Evolutionary conservation across 768 basidiomycete genomes (phyloP).

Genomic region (Tylopilus cervinicoccineus): DNA sequence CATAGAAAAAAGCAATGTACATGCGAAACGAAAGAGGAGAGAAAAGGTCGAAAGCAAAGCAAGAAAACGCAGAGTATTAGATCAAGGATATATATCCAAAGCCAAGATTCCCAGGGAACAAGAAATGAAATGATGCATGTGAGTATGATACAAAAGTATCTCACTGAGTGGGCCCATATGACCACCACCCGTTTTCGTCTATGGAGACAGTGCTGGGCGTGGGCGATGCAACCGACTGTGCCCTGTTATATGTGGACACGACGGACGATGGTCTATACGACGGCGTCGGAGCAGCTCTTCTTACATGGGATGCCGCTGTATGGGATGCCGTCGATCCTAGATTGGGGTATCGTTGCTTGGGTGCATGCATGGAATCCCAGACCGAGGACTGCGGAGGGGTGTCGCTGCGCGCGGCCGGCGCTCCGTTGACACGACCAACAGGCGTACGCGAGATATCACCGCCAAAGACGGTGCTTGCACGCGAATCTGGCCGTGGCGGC

Average conservation of each 20-base stretch:
- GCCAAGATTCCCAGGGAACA: constrained; percentile 10
- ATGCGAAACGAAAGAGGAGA: not conserved
- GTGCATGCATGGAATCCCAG: constrained; percentile 70
- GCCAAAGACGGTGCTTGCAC: constrained; percentile 59
- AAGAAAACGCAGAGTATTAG: constrained; percentile 14
- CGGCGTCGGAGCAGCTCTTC: constrained; percentile 19
- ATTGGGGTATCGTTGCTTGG: constrained; percentile 26
- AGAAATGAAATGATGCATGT: not conserved
- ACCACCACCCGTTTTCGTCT: constrained; percentile 78
- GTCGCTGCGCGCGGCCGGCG: constrained; percentile 30
- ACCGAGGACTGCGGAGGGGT: constrained; percentile 58
- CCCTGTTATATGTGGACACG: constrained; percentile 48
- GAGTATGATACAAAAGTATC: constrained; percentile 8
- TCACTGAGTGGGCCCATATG: constrained; percentile 27
- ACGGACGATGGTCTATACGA: constrained; percentile 35
- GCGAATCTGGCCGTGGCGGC: constrained; percentile 68
- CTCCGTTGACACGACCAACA: constrained; percentile 36
- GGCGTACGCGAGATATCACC: constrained; percentile 51
- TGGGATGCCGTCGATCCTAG: constrained; percentile 12
- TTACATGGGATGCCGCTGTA: constrained; percentile 9
- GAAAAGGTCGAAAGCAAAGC: not conserved
- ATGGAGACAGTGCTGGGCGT: constrained; percentile 74
- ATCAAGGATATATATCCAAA: constrained; percentile 20
- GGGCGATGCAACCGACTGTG: constrained; percentile 53
- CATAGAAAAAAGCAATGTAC: not conserved